phyloP scores from a whole-genome alignment of 1,284 basidiomycete species.

The Abortiporus biennis region DNA sequence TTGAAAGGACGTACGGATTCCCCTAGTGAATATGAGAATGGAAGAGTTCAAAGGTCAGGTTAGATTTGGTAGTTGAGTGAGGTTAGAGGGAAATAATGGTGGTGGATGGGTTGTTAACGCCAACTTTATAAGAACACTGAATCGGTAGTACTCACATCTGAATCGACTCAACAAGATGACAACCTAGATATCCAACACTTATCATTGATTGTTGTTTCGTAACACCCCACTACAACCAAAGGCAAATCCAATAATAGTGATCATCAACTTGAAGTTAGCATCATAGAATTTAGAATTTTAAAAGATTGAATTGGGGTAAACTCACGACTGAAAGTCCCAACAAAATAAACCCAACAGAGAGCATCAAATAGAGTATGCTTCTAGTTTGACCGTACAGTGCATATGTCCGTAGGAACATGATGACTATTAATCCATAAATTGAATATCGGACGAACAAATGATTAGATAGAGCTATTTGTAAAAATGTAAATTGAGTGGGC shows the following conservation, averaged over 20 bases:
- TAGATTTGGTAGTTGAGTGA: no score
- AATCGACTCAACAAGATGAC: conserved; percentile 7
- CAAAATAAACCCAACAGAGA: conserved; percentile 12
- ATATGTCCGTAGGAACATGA: conserved; percentile 21
- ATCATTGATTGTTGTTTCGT: conserved; percentile 14
- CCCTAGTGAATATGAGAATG: no score
- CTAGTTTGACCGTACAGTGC: conserved; percentile 21
- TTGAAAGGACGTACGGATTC: conserved; percentile 6
- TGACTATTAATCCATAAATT: conserved; percentile 12
- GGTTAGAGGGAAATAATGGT: background rate
- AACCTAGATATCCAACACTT: conserved; percentile 8
- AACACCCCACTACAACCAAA: conserved; percentile 2
- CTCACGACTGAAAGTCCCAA: conserved; percentile 18
- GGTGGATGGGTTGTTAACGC: background rate
- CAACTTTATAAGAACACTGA: background rate
- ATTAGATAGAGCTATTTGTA: no score
- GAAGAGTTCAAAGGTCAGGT: no score
- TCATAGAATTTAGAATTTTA: background rate
- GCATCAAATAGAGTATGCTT: conserved; percentile 14
- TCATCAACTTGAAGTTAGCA: no score
- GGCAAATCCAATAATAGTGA: conserved; percentile 11
- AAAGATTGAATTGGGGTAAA: background rate
- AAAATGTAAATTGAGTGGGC: background rate
- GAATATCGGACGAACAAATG: no score
- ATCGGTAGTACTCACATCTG: conserved; percentile 28